These are phyloP conservation scores for Xylaria acuta DNA, from an alignment of 495 filamentous ascomycete species.

Conservation along the genomic window DNA sequence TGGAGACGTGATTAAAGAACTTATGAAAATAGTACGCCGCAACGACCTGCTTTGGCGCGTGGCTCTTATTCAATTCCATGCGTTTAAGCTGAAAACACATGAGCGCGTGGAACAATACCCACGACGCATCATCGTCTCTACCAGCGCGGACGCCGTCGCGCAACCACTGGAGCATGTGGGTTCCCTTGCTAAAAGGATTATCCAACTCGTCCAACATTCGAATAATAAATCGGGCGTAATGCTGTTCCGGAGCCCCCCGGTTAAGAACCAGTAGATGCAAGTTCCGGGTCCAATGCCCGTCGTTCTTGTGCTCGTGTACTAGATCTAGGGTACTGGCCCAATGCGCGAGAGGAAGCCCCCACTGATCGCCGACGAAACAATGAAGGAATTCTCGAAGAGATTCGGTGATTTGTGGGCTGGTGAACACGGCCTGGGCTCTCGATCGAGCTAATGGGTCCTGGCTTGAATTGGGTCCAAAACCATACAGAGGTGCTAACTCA, in stretches of 20 bases:
- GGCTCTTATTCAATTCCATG: conserved; percentile 25
- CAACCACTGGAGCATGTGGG: conserved; percentile 29
- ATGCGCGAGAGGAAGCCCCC: conserved; percentile 28
- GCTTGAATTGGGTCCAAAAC: conserved; percentile 25
- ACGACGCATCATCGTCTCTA: conserved; percentile 22
- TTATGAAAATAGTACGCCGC: background rate
- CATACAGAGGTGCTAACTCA: conserved; percentile 43
- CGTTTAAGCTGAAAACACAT: conserved; percentile 37
- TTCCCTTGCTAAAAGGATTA: background rate
- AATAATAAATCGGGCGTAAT: conserved; percentile 34
- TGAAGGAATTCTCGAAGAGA: conserved; percentile 30
- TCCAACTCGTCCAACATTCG: conserved; percentile 8
- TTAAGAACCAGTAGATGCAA: background rate
- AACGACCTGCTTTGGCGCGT: background rate
- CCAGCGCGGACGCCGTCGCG: background rate
- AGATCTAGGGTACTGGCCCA: conserved; percentile 23
- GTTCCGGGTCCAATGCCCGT: background rate
- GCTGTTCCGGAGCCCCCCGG: conserved; percentile 18
- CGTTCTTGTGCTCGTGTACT: background rate
- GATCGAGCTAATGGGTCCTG: conserved; percentile 21
- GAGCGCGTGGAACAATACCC: conserved; percentile 34
- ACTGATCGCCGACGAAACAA: conserved; percentile 20
- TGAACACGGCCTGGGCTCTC: conserved; percentile 32
- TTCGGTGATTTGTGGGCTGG: conserved; percentile 23
- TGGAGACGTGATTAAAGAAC: background rate